Percentiles rank a stretch among this genome's conserved stretches.
These are phyloP conservation scores for Euphorbia pulcherrima DNA, from an alignment of 345 rosid genomes.

Conservation along the genomic window DNA sequence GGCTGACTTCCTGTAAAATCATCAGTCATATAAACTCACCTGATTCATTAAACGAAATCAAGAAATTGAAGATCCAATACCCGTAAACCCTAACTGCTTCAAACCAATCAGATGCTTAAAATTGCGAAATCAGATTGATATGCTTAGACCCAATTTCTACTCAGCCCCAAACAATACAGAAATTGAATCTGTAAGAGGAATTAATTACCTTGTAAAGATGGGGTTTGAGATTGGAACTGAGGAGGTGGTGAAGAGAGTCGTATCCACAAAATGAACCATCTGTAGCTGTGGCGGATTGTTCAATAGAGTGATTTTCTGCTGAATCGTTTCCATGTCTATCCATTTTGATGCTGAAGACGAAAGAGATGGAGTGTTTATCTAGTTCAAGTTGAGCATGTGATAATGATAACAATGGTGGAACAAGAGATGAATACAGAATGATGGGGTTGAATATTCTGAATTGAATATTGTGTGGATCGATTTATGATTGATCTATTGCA, in stretches of 20 bases:
- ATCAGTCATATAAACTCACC: constrained; percentile 7
- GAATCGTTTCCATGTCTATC: neutral
- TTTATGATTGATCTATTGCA: no score
- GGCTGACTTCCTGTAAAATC: constrained; percentile 67
- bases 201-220: constrained; percentile 55
- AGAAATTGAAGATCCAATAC: neutral
- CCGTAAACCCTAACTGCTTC: neutral
- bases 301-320: neutral
- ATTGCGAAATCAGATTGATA: neutral
- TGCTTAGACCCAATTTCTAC: neutral
- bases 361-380: no score
- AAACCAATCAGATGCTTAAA: neutral
- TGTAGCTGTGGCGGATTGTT: neutral
- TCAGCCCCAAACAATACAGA: neutral
- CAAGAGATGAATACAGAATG: neutral
- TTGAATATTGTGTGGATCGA: neutral
- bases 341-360: constrained; percentile 8
- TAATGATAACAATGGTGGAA: neutral
- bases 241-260: constrained; percentile 68
- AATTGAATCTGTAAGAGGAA: neutral
- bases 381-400: no score
- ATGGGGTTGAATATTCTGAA: neutral
- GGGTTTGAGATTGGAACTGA: constrained; percentile 70
- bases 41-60: neutral
- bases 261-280: constrained; percentile 71